Percentiles rank a stretch among this genome's conserved stretches.
These are phyloP conservation scores for Didymella pinodella DNA, from an alignment of 2,329 filamentous ascomycete genomes.

Conservation along the genomic window DNA sequence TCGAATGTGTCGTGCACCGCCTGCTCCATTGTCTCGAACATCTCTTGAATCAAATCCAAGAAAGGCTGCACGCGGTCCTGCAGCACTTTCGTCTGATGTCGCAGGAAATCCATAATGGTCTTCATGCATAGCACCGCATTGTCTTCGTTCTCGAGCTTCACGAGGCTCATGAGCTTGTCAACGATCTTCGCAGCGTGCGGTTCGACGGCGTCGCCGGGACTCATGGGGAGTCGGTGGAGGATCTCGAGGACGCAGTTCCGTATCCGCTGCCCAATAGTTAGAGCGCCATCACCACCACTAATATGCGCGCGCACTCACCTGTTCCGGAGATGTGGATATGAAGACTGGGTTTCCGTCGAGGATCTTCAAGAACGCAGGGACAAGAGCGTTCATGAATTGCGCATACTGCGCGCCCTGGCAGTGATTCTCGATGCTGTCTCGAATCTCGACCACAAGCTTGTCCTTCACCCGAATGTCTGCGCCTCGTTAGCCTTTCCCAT, in stretches of 20 bases:
- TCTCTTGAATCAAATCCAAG: conserved; percentile 88
- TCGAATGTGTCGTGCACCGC: conserved; percentile 97
- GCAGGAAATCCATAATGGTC: conserved; percentile 95
- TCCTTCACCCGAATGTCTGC: conserved; percentile 82
- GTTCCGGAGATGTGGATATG: conserved; percentile 86
- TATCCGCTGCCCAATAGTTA: conserved; percentile 66
- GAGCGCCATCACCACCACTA: conserved; percentile 11
- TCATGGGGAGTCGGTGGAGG: conserved; percentile 82
- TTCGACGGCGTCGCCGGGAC: conserved; percentile 81
- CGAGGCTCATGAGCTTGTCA: conserved; percentile 86
- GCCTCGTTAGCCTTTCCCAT: conserved; percentile 29
- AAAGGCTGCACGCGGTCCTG: conserved; percentile 86
- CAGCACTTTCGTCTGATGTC: conserved; percentile 87
- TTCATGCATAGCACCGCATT: conserved; percentile 99
- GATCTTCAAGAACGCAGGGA: conserved; percentile 88
- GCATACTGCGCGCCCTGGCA: conserved; percentile 78
- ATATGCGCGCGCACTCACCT: conserved; percentile 64
- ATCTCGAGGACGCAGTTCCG: conserved; percentile 95
- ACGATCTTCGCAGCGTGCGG: conserved; percentile 88
- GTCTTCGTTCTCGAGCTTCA: conserved; percentile 94
- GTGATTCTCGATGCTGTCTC: conserved; percentile 91
- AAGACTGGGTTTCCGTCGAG: conserved; percentile 88
- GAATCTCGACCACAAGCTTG: conserved; percentile 82
- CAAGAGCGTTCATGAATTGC: conserved; percentile 82
- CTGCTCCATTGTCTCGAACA: conserved; percentile 93